A percentile compares a stretch with the other conserved stretches of the same genome.
Conservation (phyloP, 1,139 yeast species). For the Suhomyces bolitotheri region DNA sequence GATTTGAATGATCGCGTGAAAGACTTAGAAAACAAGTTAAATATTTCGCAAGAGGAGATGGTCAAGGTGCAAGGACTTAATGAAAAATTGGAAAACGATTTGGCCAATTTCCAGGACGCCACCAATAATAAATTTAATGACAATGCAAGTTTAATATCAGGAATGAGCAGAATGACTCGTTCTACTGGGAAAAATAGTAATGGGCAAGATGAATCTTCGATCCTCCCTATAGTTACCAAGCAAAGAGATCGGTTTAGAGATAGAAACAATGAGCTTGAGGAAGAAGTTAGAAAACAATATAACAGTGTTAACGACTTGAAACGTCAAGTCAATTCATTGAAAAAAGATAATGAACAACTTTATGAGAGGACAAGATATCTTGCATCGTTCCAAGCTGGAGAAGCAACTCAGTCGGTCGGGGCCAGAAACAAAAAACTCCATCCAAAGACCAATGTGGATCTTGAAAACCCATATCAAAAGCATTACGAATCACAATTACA, state of each 20-base stretch:
- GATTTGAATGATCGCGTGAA: slow-evolving; percentile 35
- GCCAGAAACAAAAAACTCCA: slow-evolving; percentile 24
- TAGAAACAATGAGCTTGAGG: slow-evolving; percentile 79
- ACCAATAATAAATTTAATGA: slow-evolving; percentile 51
- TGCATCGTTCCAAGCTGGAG: slow-evolving; percentile 47
- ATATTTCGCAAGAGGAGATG: slow-evolving; percentile 35
- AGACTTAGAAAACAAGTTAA: slow-evolving; percentile 42
- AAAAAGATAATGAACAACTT: slow-evolving; percentile 73
- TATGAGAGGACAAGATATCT: slow-evolving; percentile 81
- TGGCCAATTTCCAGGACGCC: slow-evolving; percentile 52
- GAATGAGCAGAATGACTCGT: slow-evolving; percentile 49
- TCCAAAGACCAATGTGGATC: slow-evolving; percentile 43
- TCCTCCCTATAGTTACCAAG: slow-evolving; percentile 85
- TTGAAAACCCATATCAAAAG: slow-evolving; percentile 59
- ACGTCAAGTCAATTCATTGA: slow-evolving; percentile 62
- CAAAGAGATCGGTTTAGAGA: slow-evolving; percentile 91
- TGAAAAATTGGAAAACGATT: slow-evolving; percentile 68
- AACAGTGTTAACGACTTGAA: slow-evolving; percentile 58
- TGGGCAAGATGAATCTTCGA: slow-evolving; percentile 44
- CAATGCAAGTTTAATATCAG: slow-evolving; percentile 68
- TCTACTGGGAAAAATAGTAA: slow-evolving; percentile 22
- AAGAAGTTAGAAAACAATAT: slow-evolving; percentile 65
- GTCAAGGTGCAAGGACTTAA: slow-evolving; percentile 46
- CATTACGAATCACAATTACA: slow-evolving; percentile 78
- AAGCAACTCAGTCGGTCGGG: slow-evolving; percentile 17